phyloP scores from a whole-genome alignment of 306 rosid species.

The Acacia melanoxylon region DNA sequence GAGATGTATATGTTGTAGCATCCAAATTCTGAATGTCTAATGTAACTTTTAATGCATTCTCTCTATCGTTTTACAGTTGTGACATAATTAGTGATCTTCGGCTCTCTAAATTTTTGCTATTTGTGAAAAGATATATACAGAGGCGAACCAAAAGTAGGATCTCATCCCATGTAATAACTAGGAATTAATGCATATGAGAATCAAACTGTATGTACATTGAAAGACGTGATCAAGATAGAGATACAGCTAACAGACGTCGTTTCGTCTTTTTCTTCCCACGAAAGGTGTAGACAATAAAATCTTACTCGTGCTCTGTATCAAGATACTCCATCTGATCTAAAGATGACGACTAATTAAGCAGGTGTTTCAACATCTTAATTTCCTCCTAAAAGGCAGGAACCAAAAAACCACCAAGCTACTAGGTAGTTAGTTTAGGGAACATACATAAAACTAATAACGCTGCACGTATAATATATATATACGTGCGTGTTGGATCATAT shows the following conservation, averaged over 20 bases:
- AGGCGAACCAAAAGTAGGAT: no score
- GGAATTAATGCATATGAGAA: background rate
- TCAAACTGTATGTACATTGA: background rate
- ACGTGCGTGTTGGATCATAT: background rate
- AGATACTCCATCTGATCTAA: background rate
- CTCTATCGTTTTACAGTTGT: no score
- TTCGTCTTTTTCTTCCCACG: background rate
- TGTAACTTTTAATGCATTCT: background rate
- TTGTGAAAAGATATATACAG: background rate
- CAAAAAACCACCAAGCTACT: background rate
- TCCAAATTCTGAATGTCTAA: background rate
- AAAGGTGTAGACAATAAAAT: background rate
- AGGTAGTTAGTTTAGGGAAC: background rate
- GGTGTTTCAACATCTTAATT: no score
- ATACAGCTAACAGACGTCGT: background rate
- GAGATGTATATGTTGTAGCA: background rate
- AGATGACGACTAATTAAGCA: background rate
- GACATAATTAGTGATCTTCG: no score
- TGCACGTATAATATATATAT: background rate
- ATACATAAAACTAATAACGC: background rate
- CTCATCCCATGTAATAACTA: no score
- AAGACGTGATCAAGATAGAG: background rate
- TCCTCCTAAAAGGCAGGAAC: background rate
- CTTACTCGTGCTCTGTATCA: background rate
- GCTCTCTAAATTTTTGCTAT: no score